Base-by-base conservation (phyloP, 192 early-diverging fungal species). In the Backusella parvicylindrica region DNA sequence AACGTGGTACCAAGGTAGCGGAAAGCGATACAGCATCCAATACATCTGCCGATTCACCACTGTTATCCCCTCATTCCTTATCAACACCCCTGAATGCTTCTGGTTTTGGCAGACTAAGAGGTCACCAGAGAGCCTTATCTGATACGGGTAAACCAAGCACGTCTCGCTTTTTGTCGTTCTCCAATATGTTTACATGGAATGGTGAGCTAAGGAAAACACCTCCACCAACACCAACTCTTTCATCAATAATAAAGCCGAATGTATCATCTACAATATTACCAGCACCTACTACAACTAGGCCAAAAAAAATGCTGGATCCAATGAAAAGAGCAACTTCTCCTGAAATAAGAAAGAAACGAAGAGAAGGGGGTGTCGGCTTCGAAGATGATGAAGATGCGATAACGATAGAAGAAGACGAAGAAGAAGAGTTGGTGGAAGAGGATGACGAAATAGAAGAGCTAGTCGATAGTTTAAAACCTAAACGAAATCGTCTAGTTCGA, bases 81-180 rank as follows among this genome's bases (percentile, higher is more conserved):
- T 60, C 53, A 28, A 60, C 21, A 28, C 21, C 53, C 53, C 53
- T 13, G 21, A 60, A 15, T 33, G 23, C 21, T 49, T 16, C 35
- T 18, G n/a, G 63, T 8, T 64, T 37, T 5, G 56, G 53, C 18
- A 53, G 71, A 28, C 7, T 60, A 26, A 74, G 64, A 50, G 73
- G 73, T 23, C 73, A 74, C 31, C 65, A 64, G n/a, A 65, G 73
- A 47, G 73, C 73, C 1, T 18, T 49, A 12, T 74, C 73, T 35
- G 73, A 74, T 74, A 66, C 64, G 13, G 21, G 64, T 1, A 28
- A 47, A 4, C 37, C 65, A n/a, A 74, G 30, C n/a, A 64, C 28
- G 0, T 67, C 64, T 16, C 37, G 64, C 4, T 74, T 74, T 15
- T 43, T 67, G 15, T 74, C 73, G 8, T 74, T 74, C n/a, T 64